A percentile compares a stretch with the other conserved stretches of the same genome.
Conservation (phyloP, 2,329 filamentous ascomycete species). For the Corynespora cassiicola region DNA sequence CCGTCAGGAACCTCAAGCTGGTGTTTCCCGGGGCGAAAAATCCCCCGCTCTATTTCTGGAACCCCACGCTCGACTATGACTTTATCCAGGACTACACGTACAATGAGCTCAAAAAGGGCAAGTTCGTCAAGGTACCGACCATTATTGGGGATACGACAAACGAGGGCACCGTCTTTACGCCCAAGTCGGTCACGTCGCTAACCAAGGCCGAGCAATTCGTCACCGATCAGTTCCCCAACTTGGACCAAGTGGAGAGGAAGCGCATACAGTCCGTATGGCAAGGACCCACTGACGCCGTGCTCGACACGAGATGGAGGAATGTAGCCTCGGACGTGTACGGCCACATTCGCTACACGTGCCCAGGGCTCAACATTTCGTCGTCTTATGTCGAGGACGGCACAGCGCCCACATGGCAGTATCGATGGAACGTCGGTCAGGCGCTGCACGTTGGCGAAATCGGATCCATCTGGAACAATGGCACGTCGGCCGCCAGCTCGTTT, state of each 20-base stretch:
- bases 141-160: slow-evolving; percentile 55
- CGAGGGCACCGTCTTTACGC: slow-evolving; percentile 50
- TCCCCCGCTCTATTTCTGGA: slow-evolving; percentile 49
- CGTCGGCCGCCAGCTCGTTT: slow-evolving; percentile 32
- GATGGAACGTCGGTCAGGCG: slow-evolving; percentile 54
- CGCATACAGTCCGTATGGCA: slow-evolving; percentile 38
- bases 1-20: slow-evolving; percentile 38
- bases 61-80: slow-evolving; percentile 51
- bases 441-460: slow-evolving; percentile 45
- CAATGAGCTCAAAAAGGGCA: slow-evolving; percentile 42
- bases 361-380: slow-evolving; percentile 50
- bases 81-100: slow-evolving; percentile 50
- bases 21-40: slow-evolving; percentile 46
- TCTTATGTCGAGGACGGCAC: slow-evolving; percentile 35
- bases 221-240: slow-evolving; percentile 45
- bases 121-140: slow-evolving; percentile 49
- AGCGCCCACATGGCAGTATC: slow-evolving; percentile 53
- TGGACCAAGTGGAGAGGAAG: slow-evolving; percentile 32
- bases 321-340: slow-evolving; percentile 52
- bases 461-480: slow-evolving; percentile 48
- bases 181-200: slow-evolving; percentile 40
- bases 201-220: slow-evolving; percentile 45
- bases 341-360: slow-evolving; percentile 58
- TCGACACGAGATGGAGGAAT: slow-evolving; percentile 34
- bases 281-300: slow-evolving; percentile 30